Percentiles rank a stretch among this genome's conserved stretches.
phyloP scores from a whole-genome alignment of 257 asterid genomes.

The Vinca minor region DNA sequence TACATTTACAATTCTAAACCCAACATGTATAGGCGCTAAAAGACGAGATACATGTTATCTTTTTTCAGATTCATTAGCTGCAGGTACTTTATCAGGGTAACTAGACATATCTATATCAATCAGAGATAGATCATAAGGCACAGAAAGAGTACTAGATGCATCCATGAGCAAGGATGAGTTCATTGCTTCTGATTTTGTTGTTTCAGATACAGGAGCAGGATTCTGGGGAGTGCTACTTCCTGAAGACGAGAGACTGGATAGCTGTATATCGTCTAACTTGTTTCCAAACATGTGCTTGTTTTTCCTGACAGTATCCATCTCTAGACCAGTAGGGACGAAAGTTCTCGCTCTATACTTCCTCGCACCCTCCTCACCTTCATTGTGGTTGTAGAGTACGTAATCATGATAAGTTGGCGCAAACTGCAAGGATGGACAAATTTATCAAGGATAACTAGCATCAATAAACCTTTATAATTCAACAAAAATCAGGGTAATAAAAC shows the following conservation, averaged over 20 bases:
- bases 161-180: conserved; percentile 52
- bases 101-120: conserved; percentile 71
- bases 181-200: conserved; percentile 47
- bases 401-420: conserved; percentile 98
- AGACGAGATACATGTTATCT: conserved; percentile 28
- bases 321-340: conserved; percentile 89
- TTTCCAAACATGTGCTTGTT: conserved; percentile 55
- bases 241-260: conserved; percentile 50
- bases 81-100: conserved; percentile 50
- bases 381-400: conserved; percentile 87
- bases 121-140: conserved; percentile 58
- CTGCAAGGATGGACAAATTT: conserved; percentile 32
- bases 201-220: conserved; percentile 20
- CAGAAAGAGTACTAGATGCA: conserved; percentile 34
- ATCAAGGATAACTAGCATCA: neutral
- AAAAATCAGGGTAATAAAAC: conserved; percentile 1
- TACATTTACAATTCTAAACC: conserved; percentile 49
- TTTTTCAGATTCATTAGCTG: conserved; percentile 37
- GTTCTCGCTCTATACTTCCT: conserved; percentile 87
- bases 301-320: conserved; percentile 85
- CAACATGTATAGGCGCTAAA: conserved; percentile 16
- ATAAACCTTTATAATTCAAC: neutral
- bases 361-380: conserved; percentile 82
- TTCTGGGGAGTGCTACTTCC: conserved; percentile 33
- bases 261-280: conserved; percentile 59